Evolutionary conservation across 2,329 filamentous ascomycete genomes (phyloP).

Genomic region (Aphanoascus verrucosus): DNA sequence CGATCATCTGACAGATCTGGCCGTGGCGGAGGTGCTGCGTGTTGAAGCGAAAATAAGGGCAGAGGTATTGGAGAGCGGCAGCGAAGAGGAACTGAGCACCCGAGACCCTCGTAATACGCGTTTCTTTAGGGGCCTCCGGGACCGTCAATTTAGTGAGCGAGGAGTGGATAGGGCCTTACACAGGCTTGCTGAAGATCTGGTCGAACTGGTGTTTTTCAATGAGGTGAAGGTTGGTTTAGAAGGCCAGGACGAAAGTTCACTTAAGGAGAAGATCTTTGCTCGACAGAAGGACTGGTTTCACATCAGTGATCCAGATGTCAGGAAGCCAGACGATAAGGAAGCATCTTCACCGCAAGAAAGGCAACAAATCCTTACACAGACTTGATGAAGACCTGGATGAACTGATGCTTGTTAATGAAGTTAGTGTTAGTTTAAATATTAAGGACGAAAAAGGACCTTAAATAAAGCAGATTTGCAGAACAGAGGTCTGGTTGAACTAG

Average conservation of each 20-base stretch:
- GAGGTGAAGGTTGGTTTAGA: neutral
- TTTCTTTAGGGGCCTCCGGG: neutral
- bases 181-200: neutral
- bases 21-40: neutral
- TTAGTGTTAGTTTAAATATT: too few species aligned
- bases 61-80: neutral
- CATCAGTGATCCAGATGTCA: neutral
- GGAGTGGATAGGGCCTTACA: neutral
- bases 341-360: too few species aligned
- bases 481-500: too few species aligned
- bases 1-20: neutral
- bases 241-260: too few species aligned
- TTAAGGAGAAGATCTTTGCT: too few species aligned
- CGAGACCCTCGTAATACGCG: neutral
- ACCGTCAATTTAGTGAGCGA: neutral
- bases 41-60: neutral
- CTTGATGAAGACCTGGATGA: too few species aligned
- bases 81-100: neutral
- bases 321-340: too few species aligned
- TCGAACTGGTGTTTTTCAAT: neutral
- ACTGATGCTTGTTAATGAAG: neutral
- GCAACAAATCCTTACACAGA: too few species aligned
- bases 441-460: too few species aligned
- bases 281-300: too few species aligned
- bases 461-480: too few species aligned